A percentile compares a stretch with the other conserved stretches of the same genome.
These are phyloP conservation scores for Holtermanniella nyarrowii DNA, from an alignment of 768 basidiomycete genomes.

Conservation along the genomic window DNA sequence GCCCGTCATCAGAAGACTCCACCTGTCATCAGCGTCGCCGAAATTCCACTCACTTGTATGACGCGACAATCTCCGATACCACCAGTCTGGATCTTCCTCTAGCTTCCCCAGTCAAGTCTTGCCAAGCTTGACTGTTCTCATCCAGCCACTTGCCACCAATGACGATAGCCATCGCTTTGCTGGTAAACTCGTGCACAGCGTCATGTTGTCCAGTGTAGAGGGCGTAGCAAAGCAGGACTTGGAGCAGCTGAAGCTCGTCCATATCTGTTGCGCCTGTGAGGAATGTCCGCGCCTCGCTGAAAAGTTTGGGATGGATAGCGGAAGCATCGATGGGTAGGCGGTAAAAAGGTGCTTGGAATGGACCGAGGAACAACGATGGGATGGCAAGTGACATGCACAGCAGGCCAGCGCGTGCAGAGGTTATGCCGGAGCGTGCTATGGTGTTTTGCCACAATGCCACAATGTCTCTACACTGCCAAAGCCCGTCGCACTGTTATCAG, in stretches of 20 bases:
- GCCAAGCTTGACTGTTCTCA: slow-evolving; percentile 1
- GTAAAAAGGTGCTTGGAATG: neutral
- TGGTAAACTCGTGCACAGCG: neutral
- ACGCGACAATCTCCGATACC: neutral
- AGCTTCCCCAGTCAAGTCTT: neutral
- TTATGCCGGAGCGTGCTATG: neutral
- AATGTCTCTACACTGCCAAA: slow-evolving; percentile 7
- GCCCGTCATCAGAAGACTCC: neutral
- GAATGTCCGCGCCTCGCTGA: no score
- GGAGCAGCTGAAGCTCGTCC: neutral
- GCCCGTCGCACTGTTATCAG: slow-evolving; percentile 13
- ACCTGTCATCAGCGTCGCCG: no score
- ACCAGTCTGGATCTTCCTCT: neutral
- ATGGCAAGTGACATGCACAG: slow-evolving; percentile 11
- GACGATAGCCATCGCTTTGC: neutral
- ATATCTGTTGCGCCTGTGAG: no score
- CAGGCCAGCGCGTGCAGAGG: slow-evolving; percentile 5
- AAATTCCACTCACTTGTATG: slow-evolving; percentile 6
- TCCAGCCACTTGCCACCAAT: neutral
- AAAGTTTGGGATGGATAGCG: neutral
- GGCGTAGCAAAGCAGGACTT: neutral
- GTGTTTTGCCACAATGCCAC: slow-evolving; percentile 1
- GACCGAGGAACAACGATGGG: slow-evolving; percentile 7
- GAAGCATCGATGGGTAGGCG: neutral
- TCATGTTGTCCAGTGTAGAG: neutral